phyloP scores from a whole-genome alignment of 805 yeast genomes.

The Huiozyma naganishii region DNA sequence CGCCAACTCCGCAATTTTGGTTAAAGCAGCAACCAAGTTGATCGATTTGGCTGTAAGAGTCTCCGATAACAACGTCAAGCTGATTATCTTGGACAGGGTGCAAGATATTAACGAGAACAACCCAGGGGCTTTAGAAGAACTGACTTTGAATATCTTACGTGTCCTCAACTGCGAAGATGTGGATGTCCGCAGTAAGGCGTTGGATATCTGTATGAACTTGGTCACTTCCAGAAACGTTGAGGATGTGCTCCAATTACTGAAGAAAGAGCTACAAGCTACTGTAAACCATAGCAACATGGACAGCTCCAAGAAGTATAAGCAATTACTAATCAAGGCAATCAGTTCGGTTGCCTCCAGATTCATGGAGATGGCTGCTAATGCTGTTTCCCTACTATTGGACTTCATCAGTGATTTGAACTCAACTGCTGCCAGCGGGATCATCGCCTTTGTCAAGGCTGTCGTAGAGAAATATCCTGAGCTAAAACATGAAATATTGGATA shows the following conservation, averaged over 20 bases:
- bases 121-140: constrained; percentile 77
- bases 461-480: constrained; percentile 83
- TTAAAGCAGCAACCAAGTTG: constrained; percentile 74
- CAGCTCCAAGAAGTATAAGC: constrained; percentile 77
- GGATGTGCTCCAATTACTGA: constrained; percentile 82
- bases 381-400: constrained; percentile 78
- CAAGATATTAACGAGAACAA: constrained; percentile 59
- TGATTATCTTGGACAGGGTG: constrained; percentile 82
- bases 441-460: constrained; percentile 87
- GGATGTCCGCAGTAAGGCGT: constrained; percentile 82
- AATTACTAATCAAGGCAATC: constrained; percentile 75
- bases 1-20: constrained; percentile 51
- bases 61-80: constrained; percentile 89
- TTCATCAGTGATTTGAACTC: constrained; percentile 78
- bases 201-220: constrained; percentile 71
- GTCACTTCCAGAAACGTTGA: constrained; percentile 84
- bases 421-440: constrained; percentile 77
- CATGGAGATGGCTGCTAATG: constrained; percentile 83
- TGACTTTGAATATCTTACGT: constrained; percentile 76
- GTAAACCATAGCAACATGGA: constrained; percentile 59
- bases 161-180: constrained; percentile 80
- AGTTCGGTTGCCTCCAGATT: constrained; percentile 82
- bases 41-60: constrained; percentile 84
- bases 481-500: constrained; percentile 51
- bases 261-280: constrained; percentile 78